Evolutionary conservation across 768 basidiomycete genomes (phyloP).

Genomic region (Kwoniella shandongensis): DNA sequence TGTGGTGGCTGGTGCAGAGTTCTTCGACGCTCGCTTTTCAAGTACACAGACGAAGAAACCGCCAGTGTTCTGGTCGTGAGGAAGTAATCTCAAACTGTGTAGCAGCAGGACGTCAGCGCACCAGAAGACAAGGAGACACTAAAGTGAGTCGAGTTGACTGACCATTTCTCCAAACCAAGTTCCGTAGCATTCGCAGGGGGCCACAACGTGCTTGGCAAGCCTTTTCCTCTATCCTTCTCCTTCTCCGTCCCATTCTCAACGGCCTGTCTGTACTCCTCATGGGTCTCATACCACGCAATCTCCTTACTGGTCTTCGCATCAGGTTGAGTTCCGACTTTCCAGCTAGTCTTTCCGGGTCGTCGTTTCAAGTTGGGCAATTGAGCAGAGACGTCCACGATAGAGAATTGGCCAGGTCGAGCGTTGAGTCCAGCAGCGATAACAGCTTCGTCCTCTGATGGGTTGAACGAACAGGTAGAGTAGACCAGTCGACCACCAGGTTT

Average conservation of each 20-base stretch:
- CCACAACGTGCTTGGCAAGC: slow-evolving; percentile 66
- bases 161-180: slow-evolving; percentile 74
- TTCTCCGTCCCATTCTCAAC: slow-evolving; percentile 58
- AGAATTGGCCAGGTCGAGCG: slow-evolving; percentile 63
- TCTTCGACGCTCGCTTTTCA: slow-evolving; percentile 42
- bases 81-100: slow-evolving; percentile 79
- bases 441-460: slow-evolving; percentile 96
- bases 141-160: too few relatives aligned
- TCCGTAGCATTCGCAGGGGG: slow-evolving; percentile 65
- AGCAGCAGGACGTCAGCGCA: slow-evolving; percentile 3
- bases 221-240: slow-evolving; percentile 59
- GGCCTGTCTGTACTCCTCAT: slow-evolving; percentile 62
- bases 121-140: too few relatives aligned
- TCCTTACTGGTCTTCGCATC: slow-evolving; percentile 6
- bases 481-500: slow-evolving; percentile 84
- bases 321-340: slow-evolving; percentile 65
- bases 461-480: slow-evolving; percentile 96
- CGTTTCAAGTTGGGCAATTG: slow-evolving; percentile 70
- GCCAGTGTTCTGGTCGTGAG: slow-evolving; percentile 93
- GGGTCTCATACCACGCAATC: slow-evolving; percentile 54
- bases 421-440: slow-evolving; percentile 83
- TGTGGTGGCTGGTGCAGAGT: neutral
- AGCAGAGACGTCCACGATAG: slow-evolving; percentile 74
- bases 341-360: slow-evolving; percentile 70
- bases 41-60: slow-evolving; percentile 97